Evolutionary conservation across 2,329 filamentous ascomycete species (phyloP).

Genomic region (Incumbomyces lentus): DNA sequence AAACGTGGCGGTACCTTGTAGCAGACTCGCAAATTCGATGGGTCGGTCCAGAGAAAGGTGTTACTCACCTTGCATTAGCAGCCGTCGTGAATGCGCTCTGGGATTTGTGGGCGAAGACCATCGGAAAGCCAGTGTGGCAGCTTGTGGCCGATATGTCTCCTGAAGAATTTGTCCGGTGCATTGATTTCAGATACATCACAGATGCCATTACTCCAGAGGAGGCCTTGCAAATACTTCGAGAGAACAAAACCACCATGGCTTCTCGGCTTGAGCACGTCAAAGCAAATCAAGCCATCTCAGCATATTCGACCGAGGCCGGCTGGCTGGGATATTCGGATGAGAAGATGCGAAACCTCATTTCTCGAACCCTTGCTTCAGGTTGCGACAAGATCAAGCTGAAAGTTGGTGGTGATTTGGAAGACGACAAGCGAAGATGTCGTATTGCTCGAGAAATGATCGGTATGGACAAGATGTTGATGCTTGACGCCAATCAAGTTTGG

Average conservation of each 20-base stretch:
- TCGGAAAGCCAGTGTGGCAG: slow-evolving; percentile 80
- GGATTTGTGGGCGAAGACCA: slow-evolving; percentile 88
- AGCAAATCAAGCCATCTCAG: slow-evolving; percentile 65
- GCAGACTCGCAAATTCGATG: slow-evolving; percentile 82
- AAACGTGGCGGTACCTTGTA: slow-evolving; percentile 86
- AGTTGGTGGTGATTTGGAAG: slow-evolving; percentile 14
- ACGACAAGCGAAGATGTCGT: slow-evolving; percentile 10
- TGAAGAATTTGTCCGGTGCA: slow-evolving; percentile 74
- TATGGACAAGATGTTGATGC: slow-evolving; percentile 13
- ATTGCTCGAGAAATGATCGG: slow-evolving; percentile 15
- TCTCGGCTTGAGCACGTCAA: slow-evolving; percentile 64
- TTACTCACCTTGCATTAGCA: slow-evolving; percentile 82
- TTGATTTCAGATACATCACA: slow-evolving; percentile 91
- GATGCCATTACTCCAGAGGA: slow-evolving; percentile 85
- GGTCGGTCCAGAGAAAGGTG: slow-evolving; percentile 90
- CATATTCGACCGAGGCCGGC: slow-evolving; percentile 81
- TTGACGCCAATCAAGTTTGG: slow-evolving; percentile 21
- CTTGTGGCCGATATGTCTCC: slow-evolving; percentile 84
- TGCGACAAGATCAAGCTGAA: slow-evolving; percentile 18
- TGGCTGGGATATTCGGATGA: slow-evolving; percentile 88
- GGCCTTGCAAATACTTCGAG: slow-evolving; percentile 60
- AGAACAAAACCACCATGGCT: slow-evolving; percentile 56
- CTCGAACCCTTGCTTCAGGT: slow-evolving; percentile 1
- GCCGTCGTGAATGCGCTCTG: slow-evolving; percentile 85
- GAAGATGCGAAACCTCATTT: slow-evolving; percentile 52